A percentile compares a stretch with the other conserved stretches of the same genome.
Evolutionary conservation across 75 land plant species (phyloP).

Genomic region (Cunninghamia lanceolata): DNA sequence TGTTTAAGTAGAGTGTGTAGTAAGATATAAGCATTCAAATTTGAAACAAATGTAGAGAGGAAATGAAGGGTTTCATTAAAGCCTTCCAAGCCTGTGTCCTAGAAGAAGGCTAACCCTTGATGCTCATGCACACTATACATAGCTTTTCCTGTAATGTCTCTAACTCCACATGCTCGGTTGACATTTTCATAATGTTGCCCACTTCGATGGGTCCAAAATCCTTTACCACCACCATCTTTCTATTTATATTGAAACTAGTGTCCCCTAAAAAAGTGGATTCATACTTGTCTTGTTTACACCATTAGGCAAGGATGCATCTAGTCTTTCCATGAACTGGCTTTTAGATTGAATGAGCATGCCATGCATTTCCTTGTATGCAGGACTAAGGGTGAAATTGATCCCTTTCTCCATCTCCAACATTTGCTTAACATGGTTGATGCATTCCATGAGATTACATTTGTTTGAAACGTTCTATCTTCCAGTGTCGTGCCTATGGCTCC

Average conservation of each 20-base stretch:
- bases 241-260: not conserved
- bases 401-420: slow-evolving; percentile 34
- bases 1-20: too few species aligned
- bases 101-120: slow-evolving; percentile 28
- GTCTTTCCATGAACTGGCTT: slow-evolving; percentile 13
- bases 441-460: too few species aligned
- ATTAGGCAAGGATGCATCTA: not conserved
- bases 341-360: slow-evolving; percentile 18
- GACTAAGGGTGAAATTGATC: slow-evolving; percentile 32
- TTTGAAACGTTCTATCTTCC: too few species aligned
- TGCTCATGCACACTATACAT: slow-evolving; percentile 27
- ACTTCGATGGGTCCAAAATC: slow-evolving; percentile 26
- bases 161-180: not conserved
- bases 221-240: too few species aligned
- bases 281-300: not conserved
- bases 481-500: too few species aligned
- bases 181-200: slow-evolving; percentile 12
- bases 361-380: slow-evolving; percentile 29
- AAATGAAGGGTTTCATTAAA: not conserved
- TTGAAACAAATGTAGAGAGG: not conserved
- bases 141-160: slow-evolving; percentile 17
- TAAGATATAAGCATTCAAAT: not conserved
- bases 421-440: slow-evolving; percentile 9
- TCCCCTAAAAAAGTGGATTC: too few species aligned
- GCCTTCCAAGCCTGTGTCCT: slow-evolving; percentile 53